A percentile compares a stretch with the other conserved stretches of the same genome.
These are phyloP conservation scores for Aquilaria sinensis DNA, from an alignment of 345 rosid species.

Conservation along the genomic window DNA sequence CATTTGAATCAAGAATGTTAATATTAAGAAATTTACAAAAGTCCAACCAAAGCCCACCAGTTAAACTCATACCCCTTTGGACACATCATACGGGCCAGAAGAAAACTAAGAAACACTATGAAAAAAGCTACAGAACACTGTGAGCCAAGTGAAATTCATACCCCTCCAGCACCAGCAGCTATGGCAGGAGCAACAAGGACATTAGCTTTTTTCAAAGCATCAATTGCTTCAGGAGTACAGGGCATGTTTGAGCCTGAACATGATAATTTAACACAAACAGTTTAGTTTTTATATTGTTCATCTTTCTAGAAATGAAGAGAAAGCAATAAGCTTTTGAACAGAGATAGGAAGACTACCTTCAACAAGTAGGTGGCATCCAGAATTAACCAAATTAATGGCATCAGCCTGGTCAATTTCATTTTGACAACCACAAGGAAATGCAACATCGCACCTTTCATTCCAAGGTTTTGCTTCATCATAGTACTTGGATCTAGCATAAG, in stretches of 20 bases:
- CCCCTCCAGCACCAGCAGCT: slow-evolving; percentile 99
- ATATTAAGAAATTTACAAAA: neutral
- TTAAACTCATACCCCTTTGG: too few relatives aligned
- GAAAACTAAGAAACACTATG: neutral
- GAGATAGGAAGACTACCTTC: slow-evolving; percentile 58
- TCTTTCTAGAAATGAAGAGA: neutral
- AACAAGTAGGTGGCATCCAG: slow-evolving; percentile 82
- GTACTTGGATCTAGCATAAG: slow-evolving; percentile 95
- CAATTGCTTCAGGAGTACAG: slow-evolving; percentile 91
- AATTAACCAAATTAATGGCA: slow-evolving; percentile 83
- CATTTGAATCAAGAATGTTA: too few relatives aligned
- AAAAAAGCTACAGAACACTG: neutral
- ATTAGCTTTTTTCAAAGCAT: slow-evolving; percentile 78
- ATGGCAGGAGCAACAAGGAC: slow-evolving; percentile 91
- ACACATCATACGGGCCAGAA: neutral
- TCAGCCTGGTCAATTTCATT: slow-evolving; percentile 95
- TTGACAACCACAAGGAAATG: slow-evolving; percentile 92
- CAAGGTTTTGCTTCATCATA: slow-evolving; percentile 97
- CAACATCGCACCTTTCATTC: slow-evolving; percentile 92
- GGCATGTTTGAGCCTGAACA: slow-evolving; percentile 91
- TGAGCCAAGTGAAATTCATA: slow-evolving; percentile 25
- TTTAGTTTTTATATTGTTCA: neutral
- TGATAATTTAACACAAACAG: slow-evolving; percentile 8
- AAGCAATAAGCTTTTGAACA: slow-evolving; percentile 2
- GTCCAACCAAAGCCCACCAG: neutral